These are phyloP conservation scores for Maudiozyma pseudohumilis DNA, from an alignment of 805 yeast species.

Conservation along the genomic window DNA sequence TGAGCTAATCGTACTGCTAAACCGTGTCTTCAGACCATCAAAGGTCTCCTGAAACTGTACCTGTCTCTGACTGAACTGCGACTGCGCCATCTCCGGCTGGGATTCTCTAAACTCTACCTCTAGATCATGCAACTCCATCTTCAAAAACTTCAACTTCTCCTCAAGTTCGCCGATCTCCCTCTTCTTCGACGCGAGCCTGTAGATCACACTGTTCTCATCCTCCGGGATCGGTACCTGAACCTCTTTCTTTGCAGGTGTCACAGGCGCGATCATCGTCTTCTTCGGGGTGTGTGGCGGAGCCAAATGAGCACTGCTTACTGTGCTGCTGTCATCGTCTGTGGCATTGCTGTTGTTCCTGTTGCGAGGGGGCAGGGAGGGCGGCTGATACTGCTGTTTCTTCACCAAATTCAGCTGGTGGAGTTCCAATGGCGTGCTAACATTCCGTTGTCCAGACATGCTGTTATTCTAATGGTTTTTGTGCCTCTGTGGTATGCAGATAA, in stretches of 20 bases:
- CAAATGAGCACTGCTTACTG: neutral
- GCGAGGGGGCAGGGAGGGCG: neutral
- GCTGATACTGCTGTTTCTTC: constrained; percentile 9
- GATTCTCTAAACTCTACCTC: constrained; percentile 26
- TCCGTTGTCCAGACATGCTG: too few species aligned
- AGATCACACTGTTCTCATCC: constrained; percentile 22
- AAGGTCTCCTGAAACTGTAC: constrained; percentile 1
- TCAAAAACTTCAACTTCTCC: constrained; percentile 30
- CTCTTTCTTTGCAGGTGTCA: constrained; percentile 1
- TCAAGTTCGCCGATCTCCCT: constrained; percentile 42
- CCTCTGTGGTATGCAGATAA: neutral
- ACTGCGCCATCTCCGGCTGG: constrained; percentile 1
- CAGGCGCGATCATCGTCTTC: constrained; percentile 1
- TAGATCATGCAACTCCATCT: constrained; percentile 30
- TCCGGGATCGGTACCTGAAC: neutral
- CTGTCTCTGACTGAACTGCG: neutral
- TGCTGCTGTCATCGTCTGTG: neutral
- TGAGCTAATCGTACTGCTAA: neutral
- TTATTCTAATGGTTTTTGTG: neutral
- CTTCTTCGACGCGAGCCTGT: constrained; percentile 41
- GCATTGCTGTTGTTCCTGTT: neutral
- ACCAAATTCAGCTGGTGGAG: constrained; percentile 21
- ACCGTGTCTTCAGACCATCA: neutral
- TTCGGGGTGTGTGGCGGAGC: constrained; percentile 3
- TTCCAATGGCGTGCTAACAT: constrained; percentile 16